Percentiles rank a stretch among this genome's conserved stretches.
Conservation (phyloP, 768 basidiomycete species). For the Paxillus rubicundulus region DNA sequence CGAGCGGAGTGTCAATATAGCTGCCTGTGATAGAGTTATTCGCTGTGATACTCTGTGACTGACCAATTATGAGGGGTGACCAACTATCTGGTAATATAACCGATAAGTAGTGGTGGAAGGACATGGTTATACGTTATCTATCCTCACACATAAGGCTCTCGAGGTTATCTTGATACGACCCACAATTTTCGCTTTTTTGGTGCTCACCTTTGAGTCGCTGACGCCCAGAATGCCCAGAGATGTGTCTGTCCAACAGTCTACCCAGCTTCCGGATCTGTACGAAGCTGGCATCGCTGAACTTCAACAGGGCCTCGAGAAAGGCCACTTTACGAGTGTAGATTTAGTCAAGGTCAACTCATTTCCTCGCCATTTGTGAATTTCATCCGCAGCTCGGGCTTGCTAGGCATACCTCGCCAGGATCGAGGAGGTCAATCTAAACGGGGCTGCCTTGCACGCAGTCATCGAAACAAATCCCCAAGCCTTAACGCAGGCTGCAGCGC, state of each 20-base stretch:
- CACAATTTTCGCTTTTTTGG: slow-evolving; percentile 5
- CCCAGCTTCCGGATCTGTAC: slow-evolving; percentile 55
- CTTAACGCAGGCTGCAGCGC: slow-evolving; percentile 46
- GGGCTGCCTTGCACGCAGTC: slow-evolving; percentile 55
- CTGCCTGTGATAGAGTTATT: too few relatives aligned
- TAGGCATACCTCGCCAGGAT: slow-evolving; percentile 68
- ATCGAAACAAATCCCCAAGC: slow-evolving; percentile 57
- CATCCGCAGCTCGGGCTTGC: background rate
- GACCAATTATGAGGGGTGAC: too few relatives aligned
- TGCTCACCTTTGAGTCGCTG: slow-evolving; percentile 1
- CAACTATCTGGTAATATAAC: too few relatives aligned
- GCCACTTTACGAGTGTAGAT: slow-evolving; percentile 56
- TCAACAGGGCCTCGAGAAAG: slow-evolving; percentile 48
- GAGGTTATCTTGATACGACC: background rate
- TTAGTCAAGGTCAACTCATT: slow-evolving; percentile 50
- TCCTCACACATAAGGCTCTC: background rate
- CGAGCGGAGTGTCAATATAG: too few relatives aligned
- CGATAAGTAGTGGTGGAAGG: too few relatives aligned
- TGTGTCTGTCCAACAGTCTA: slow-evolving; percentile 7
- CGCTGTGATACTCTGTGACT: too few relatives aligned
- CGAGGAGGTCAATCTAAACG: slow-evolving; percentile 64
- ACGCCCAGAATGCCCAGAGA: slow-evolving; percentile 10
- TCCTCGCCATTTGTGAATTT: background rate
- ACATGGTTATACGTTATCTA: too few relatives aligned
- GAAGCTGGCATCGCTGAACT: slow-evolving; percentile 57